phyloP scores from a whole-genome alignment of 148 eudicot genomes.

The Persicaria maculosa region DNA sequence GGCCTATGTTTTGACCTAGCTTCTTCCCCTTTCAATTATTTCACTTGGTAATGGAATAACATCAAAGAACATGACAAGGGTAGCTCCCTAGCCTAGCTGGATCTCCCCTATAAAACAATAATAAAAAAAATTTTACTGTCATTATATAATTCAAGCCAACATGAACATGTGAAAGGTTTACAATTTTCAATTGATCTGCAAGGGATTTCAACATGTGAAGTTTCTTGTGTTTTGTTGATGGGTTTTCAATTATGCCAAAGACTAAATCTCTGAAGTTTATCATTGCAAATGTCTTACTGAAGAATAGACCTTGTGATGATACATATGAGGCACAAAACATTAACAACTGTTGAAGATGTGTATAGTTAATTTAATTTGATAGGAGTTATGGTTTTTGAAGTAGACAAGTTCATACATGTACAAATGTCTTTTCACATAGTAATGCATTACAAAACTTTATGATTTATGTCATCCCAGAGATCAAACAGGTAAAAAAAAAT shows the following conservation, averaged over 20 bases:
- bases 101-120: background rate
- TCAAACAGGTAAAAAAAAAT: background rate
- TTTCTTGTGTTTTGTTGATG: no score
- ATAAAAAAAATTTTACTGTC: background rate
- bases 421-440: background rate
- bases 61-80: background rate
- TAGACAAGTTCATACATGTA: conserved; percentile 10
- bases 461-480: conserved; percentile 1
- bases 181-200: background rate
- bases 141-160: conserved; percentile 8
- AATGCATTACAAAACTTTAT: conserved; percentile 11
- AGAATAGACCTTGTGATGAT: no score
- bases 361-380: background rate
- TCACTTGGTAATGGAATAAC: background rate
- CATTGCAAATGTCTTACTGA: no score
- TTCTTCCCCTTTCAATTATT: background rate
- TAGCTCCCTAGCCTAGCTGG: conserved; percentile 9
- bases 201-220: conserved; percentile 2
- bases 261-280: no score
- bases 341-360: no score
- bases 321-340: no score
- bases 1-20: background rate
- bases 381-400: background rate
- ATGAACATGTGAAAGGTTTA: conserved; percentile 1
- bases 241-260: no score